phyloP scores from a whole-genome alignment of 2,329 filamentous ascomycete genomes.

The Aaosphaeria pasadenensis region DNA sequence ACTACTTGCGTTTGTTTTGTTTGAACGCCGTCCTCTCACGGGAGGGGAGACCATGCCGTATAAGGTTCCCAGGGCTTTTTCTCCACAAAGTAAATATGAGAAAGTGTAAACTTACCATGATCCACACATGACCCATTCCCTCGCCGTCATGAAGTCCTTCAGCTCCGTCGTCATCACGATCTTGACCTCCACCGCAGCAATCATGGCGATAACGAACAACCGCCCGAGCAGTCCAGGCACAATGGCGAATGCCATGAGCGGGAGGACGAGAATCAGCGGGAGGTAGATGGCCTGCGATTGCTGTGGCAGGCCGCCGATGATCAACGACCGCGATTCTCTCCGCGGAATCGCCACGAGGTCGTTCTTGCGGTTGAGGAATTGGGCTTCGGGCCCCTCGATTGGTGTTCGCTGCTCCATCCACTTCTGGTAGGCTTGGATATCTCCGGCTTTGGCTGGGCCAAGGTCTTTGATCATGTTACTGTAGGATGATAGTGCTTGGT shows the following conservation, averaged over 20 bases:
- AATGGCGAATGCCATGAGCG: conserved; percentile 42
- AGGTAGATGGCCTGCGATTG: conserved; percentile 31
- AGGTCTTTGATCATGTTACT: conserved; percentile 52
- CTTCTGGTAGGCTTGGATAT: conserved; percentile 53
- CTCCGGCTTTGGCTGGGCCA: conserved; percentile 47
- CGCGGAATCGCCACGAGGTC: conserved; percentile 51
- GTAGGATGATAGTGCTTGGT: conserved; percentile 58
- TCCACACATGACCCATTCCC: conserved; percentile 39
- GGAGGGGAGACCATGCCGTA: too few relatives aligned
- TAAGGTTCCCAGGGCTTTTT: too few relatives aligned
- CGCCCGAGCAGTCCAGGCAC: conserved; percentile 41
- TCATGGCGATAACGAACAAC: conserved; percentile 37
- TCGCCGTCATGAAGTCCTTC: conserved; percentile 29
- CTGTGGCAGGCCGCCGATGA: conserved; percentile 10
- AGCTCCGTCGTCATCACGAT: conserved; percentile 35
- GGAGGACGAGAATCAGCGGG: conserved; percentile 38
- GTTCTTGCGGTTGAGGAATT: conserved; percentile 55
- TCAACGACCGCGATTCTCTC: conserved; percentile 13
- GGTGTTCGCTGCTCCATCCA: conserved; percentile 57
- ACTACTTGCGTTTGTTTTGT: too few relatives aligned
- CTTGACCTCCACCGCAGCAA: conserved; percentile 34
- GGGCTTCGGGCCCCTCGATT: conserved; percentile 58
- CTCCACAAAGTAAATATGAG: conserved; percentile 7
- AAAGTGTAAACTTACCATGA: conserved; percentile 34
- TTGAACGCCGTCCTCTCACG: too few relatives aligned